These are phyloP conservation scores for Chalciporus sphaerocephalus DNA, from an alignment of 768 basidiomycete genomes.

Conservation along the genomic window DNA sequence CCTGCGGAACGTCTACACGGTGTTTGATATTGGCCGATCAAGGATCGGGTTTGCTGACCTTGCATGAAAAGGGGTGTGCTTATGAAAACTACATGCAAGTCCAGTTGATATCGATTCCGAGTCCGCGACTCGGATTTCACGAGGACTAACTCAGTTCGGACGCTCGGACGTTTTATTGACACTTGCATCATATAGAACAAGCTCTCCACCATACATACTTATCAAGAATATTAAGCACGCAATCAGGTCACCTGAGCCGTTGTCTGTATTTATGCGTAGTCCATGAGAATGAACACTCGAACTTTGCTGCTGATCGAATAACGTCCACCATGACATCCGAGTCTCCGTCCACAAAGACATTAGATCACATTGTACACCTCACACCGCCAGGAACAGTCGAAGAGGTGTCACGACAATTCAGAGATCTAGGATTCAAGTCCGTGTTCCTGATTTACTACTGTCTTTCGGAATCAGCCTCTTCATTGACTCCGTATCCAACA, in stretches of 20 bases:
- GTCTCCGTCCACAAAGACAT: slow-evolving; percentile 36
- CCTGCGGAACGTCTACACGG: slow-evolving; percentile 44
- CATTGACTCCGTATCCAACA: slow-evolving; percentile 22
- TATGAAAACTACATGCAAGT: no score
- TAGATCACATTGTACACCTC: slow-evolving; percentile 74
- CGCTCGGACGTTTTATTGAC: not conserved
- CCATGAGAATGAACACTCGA: not conserved
- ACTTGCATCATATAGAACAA: not conserved
- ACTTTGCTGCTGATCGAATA: not conserved
- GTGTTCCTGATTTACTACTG: slow-evolving; percentile 14
- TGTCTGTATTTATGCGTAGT: not conserved
- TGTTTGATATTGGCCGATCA: slow-evolving; percentile 38
- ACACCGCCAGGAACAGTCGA: slow-evolving; percentile 57
- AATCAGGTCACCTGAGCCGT: not conserved
- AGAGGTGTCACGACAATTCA: slow-evolving; percentile 48
- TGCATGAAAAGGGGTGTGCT: slow-evolving; percentile 19
- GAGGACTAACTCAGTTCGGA: not conserved
- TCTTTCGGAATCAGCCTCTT: not conserved
- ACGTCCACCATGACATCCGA: slow-evolving; percentile 19
- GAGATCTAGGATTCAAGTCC: slow-evolving; percentile 63
- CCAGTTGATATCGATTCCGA: not conserved
- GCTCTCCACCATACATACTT: not conserved
- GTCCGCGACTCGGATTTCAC: not conserved
- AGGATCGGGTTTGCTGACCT: slow-evolving; percentile 41
- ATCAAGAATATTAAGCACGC: not conserved